Evolutionary conservation across 169 alveolate genomes (phyloP).

Genomic region (Plasmodium vivax): DNA sequence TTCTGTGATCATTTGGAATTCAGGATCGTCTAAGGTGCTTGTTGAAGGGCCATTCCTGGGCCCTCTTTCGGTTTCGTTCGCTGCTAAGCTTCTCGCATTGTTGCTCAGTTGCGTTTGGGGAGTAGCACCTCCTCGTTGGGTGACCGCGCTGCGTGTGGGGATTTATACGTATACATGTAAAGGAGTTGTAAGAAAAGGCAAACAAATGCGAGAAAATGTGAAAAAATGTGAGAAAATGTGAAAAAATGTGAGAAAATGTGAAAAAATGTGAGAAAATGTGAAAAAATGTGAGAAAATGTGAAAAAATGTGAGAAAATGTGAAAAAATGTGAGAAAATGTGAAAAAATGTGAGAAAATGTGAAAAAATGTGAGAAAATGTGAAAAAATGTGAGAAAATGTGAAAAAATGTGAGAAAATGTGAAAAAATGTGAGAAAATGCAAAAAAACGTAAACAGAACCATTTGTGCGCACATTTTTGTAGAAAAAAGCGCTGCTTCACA

Average conservation of each 20-base stretch:
- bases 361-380: neutral
- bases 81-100: neutral
- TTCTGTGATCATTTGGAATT: slow-evolving; percentile 1
- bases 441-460: neutral
- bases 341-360: too few relatives aligned
- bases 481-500: neutral
- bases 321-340: neutral
- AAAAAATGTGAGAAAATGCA: neutral
- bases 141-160: neutral
- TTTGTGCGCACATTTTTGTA: neutral
- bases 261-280: neutral
- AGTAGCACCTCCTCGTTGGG: neutral
- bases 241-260: neutral
- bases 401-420: neutral
- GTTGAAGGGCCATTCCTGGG: neutral
- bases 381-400: too few relatives aligned
- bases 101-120: neutral
- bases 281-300: neutral
- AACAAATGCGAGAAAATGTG: neutral
- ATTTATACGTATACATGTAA: neutral
- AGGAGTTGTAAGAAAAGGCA: neutral
- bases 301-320: neutral
- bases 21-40: neutral
- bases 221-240: neutral
- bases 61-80: neutral